These are phyloP conservation scores for Citrus maxima DNA, from an alignment of 345 rosid genomes.

Conservation along the genomic window DNA sequence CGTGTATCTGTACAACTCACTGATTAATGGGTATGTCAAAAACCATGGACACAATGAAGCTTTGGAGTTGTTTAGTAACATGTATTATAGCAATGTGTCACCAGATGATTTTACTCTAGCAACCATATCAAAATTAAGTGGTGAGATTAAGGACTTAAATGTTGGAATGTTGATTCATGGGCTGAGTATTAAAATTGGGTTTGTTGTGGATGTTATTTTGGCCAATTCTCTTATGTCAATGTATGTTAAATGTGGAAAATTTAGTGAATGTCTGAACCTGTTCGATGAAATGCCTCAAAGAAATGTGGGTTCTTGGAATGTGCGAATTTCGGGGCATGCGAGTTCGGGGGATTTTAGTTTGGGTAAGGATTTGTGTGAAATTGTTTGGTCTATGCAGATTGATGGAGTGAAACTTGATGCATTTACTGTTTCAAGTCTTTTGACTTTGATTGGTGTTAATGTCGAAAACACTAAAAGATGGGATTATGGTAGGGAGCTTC, in stretches of 20 bases:
- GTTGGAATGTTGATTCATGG: conserved; percentile 49
- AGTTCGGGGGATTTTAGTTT: conserved; percentile 11
- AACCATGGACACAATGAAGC: conserved; percentile 30
- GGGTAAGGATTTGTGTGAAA: conserved; percentile 20
- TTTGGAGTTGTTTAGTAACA: conserved; percentile 32
- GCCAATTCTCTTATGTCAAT: conserved; percentile 61
- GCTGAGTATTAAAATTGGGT: conserved; percentile 37
- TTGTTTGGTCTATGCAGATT: conserved; percentile 31
- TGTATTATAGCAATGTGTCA: conserved; percentile 33
- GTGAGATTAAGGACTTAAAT: conserved; percentile 36
- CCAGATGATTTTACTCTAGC: conserved; percentile 57
- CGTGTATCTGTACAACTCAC: conserved; percentile 47
- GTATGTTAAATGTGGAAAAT: conserved; percentile 45
- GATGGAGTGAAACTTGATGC: conserved; percentile 51
- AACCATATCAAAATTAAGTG: conserved; percentile 36
- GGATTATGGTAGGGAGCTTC: conserved; percentile 57
- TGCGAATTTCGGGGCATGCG: conserved; percentile 33
- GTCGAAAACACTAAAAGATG: conserved; percentile 8
- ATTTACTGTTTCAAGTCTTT: conserved; percentile 51
- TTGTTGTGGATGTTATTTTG: conserved; percentile 35
- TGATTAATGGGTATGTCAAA: conserved; percentile 56
- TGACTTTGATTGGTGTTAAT: conserved; percentile 38
- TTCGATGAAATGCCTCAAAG: conserved; percentile 54
- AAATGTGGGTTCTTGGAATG: conserved; percentile 48
- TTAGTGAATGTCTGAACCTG: conserved; percentile 28